Conservation (phyloP, 257 asterid genomes). For the Craterostigma plantagineum region DNA sequence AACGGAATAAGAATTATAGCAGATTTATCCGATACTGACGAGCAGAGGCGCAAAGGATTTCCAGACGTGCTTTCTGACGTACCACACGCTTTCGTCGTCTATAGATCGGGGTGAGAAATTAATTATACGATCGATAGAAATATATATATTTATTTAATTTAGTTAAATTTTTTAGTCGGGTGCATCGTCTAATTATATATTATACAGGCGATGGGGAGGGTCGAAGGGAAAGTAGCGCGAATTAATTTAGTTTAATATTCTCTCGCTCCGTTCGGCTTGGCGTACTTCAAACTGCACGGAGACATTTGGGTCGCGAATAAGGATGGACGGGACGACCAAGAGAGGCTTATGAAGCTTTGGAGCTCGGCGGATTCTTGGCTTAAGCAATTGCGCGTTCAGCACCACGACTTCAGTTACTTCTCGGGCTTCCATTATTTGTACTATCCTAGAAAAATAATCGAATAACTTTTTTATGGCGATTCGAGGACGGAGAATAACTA, state of each 20-base stretch:
- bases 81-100: slow-evolving; percentile 71
- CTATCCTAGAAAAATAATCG: too few species aligned
- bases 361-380: slow-evolving; percentile 94
- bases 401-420: slow-evolving; percentile 87
- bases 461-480: too few species aligned
- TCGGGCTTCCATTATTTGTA: slow-evolving; percentile 7
- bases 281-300: slow-evolving; percentile 50
- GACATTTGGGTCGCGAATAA: slow-evolving; percentile 43
- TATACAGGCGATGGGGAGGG: neutral
- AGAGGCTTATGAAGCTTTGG: slow-evolving; percentile 37
- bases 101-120: slow-evolving; percentile 18
- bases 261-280: slow-evolving; percentile 68
- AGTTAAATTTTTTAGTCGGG: neutral
- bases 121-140: neutral
- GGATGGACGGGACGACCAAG: slow-evolving; percentile 24
- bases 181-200: neutral
- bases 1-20: too few species aligned
- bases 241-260: slow-evolving; percentile 12
- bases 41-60: slow-evolving; percentile 39
- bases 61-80: slow-evolving; percentile 64
- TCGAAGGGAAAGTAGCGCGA: neutral
- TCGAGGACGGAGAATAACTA: too few species aligned
- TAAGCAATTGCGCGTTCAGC: slow-evolving; percentile 80
- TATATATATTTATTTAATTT: too few species aligned
- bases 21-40: slow-evolving; percentile 61